Base-by-base conservation (phyloP, 352 stramenopile species). In the Pythium aristosporum region DNA sequence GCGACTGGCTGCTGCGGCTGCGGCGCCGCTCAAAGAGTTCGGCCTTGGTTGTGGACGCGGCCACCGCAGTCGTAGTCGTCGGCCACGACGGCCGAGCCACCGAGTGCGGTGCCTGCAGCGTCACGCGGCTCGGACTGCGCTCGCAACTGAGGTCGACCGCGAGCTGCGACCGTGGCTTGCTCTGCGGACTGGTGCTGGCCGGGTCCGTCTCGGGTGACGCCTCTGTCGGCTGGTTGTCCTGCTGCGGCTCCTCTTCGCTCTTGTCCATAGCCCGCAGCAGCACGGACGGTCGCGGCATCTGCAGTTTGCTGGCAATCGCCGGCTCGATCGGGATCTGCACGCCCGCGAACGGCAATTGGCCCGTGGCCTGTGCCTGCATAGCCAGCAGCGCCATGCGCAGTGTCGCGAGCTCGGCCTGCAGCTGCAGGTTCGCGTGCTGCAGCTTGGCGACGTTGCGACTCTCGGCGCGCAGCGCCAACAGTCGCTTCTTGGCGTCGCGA, bases 381-480 rank as follows among this genome's bases (percentile, higher is more conserved):
- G 65, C 62, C 32, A 80, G 72, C 46, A 92, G 71, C 49, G 88
- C 72, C 42, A 82, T 76, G 51, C 79, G 79, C 41, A 92, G 67
- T 62, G 72, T 64, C 51, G 76, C 72, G 25, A 92, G 51, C 57
- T 89, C 80, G 47, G 74, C 72, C 68, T 91, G 89, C 2, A 92
- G 66, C 25, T 87, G 77, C 21, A 81, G 69, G 53, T 94, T 94
- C 59, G 92, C 83, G 32, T 89, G 65, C 46, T 88, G 80, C 36
- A 94, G 74, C 64, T 89, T 91, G 16, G 67, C 49, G 37, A 94
- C 72, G 47, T 94, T 91, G 48, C 77, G 80, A 57, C 82, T 91
- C 63, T 94, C 83, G 46, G 79, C 60, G 3, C 82, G 82, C 51
- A 89, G 52, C 34, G 57, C 69, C 20, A 75, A 58, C 12, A 94